A percentile compares a stretch with the other conserved stretches of the same genome.
These are phyloP conservation scores for Vaccinium myrtillus DNA, from an alignment of 148 eudicot genomes.

Conservation along the genomic window DNA sequence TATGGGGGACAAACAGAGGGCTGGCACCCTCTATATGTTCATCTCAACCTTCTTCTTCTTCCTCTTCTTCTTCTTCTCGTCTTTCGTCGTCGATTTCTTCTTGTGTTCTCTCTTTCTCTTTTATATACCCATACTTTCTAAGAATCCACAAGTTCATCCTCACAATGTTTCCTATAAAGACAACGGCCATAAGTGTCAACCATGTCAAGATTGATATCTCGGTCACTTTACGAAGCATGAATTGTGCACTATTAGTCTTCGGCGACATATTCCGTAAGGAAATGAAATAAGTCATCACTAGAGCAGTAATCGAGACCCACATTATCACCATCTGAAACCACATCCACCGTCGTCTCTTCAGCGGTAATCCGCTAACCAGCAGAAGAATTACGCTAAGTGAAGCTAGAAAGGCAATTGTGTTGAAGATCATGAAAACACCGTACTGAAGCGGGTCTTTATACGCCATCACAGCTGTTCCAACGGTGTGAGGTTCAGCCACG, in stretches of 20 bases:
- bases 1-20: neutral
- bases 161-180: slow-evolving; percentile 22
- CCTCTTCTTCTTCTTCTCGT: neutral
- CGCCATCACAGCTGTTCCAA: slow-evolving; percentile 25
- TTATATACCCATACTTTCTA: slow-evolving; percentile 25
- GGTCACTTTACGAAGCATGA: slow-evolving; percentile 15
- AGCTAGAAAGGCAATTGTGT: slow-evolving; percentile 29
- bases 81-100: slow-evolving; percentile 14
- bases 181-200: slow-evolving; percentile 20
- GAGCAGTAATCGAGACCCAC: slow-evolving; percentile 28
- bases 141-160: slow-evolving; percentile 32
- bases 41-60: neutral
- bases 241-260: neutral
- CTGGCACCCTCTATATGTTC: neutral
- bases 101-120: slow-evolving; percentile 16
- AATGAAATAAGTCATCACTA: slow-evolving; percentile 18
- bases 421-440: slow-evolving; percentile 23
- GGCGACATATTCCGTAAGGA: slow-evolving; percentile 20
- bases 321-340: slow-evolving; percentile 29
- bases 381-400: slow-evolving; percentile 30
- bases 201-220: slow-evolving; percentile 28
- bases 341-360: slow-evolving; percentile 24
- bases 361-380: slow-evolving; percentile 29
- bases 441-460: slow-evolving; percentile 5
- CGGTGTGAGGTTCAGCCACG: slow-evolving; percentile 17